Evolutionary conservation across 352 stramenopile genomes (phyloP).

Genomic region (Phytophthora crassamura): DNA sequence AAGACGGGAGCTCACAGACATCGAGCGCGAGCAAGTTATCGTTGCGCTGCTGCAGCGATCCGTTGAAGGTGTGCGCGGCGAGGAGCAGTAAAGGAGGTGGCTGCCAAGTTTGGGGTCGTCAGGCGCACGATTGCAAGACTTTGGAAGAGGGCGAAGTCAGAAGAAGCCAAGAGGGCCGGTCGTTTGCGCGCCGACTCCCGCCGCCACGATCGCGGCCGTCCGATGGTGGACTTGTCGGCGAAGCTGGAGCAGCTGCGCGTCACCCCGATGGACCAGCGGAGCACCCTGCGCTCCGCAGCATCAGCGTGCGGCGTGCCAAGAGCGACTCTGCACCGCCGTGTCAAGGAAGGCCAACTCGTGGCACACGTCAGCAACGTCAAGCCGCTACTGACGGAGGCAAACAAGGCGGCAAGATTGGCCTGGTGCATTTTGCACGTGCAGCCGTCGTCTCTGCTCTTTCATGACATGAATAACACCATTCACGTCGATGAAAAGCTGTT

Average conservation of each 20-base stretch:
- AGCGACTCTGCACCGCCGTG: conserved; percentile 3
- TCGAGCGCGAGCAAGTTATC: conserved; percentile 7
- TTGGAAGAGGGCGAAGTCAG: conserved; percentile 3
- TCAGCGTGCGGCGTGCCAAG: background rate
- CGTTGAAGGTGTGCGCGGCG: background rate
- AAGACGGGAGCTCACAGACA: conserved; percentile 2
- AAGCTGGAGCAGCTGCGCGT: conserved; percentile 8
- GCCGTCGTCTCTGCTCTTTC: background rate
- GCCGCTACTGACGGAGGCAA: conserved; percentile 18
- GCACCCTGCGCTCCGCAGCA: background rate
- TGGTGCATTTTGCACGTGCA: conserved; percentile 17
- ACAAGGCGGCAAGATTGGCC: conserved; percentile 10
- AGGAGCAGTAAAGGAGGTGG: conserved; percentile 3
- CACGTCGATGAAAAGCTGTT: too few species aligned
- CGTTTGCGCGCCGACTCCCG: background rate
- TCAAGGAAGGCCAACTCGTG: conserved; percentile 2
- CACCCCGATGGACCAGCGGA: conserved; percentile 3
- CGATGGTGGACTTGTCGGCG: conserved; percentile 1
- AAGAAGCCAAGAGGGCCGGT: conserved; percentile 6
- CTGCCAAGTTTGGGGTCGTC: conserved; percentile 1
- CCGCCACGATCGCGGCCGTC: conserved; percentile 1
- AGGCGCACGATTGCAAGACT: background rate
- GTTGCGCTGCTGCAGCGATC: conserved; percentile 3
- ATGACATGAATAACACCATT: background rate
- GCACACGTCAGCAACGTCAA: conserved; percentile 15